Percentiles rank a stretch among this genome's conserved stretches.
Evolutionary conservation across 768 basidiomycete species (phyloP).

Genomic region (Tubosaeta brunneosetosa): DNA sequence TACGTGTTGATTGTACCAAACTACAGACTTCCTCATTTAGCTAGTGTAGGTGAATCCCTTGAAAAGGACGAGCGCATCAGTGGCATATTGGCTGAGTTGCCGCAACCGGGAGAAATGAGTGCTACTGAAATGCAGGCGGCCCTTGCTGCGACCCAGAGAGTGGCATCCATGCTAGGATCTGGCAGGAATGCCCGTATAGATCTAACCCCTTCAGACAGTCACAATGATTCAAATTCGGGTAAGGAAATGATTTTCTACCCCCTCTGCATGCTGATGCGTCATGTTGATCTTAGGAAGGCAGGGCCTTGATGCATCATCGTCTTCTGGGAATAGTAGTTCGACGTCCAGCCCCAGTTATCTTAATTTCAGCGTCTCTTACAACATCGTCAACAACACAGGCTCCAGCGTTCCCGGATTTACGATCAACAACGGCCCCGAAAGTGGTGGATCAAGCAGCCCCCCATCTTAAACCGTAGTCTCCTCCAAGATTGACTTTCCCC

Average conservation of each 20-base stretch:
- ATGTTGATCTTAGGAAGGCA: too few relatives aligned
- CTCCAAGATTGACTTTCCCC: too few relatives aligned
- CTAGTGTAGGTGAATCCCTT: neutral
- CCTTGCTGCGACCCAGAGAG: neutral
- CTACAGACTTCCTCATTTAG: neutral
- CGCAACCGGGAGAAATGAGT: constrained; percentile 1
- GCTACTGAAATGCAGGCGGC: neutral
- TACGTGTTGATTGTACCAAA: neutral
- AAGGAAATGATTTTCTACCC: too few relatives aligned
- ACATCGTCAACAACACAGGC: neutral
- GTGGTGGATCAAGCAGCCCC: neutral
- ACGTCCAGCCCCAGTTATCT: neutral
- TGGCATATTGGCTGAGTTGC: neutral
- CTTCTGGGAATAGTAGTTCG: neutral
- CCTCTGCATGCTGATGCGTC: too few relatives aligned
- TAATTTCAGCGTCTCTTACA: neutral
- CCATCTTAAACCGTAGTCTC: too few relatives aligned
- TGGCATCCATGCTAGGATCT: neutral
- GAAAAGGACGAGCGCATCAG: neutral
- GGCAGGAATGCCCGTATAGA: too few relatives aligned
- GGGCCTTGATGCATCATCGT: neutral
- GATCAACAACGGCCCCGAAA: neutral
- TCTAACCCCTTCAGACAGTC: too few relatives aligned
- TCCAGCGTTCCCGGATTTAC: neutral
- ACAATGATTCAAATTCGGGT: neutral